A percentile compares a stretch with the other conserved stretches of the same genome.
phyloP scores from a whole-genome alignment of 345 rosid species.

The rapeseed (Brassica napus) region DNA sequence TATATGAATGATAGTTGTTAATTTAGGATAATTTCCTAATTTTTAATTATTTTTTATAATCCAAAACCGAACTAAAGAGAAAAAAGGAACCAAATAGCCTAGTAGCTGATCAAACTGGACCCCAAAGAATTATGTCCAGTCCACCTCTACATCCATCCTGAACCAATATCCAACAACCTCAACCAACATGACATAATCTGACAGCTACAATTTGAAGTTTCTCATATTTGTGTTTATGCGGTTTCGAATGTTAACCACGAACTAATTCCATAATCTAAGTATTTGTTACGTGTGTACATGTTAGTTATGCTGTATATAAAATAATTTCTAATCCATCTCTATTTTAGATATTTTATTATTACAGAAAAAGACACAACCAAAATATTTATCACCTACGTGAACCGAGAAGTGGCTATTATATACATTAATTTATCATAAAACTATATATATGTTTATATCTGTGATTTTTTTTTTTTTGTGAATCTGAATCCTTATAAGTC shows the following conservation, averaged over 20 bases:
- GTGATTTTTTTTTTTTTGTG: too few species aligned
- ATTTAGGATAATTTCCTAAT: neutral
- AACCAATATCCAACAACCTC: neutral
- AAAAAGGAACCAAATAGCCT: neutral
- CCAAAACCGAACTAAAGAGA: neutral
- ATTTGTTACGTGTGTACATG: neutral
- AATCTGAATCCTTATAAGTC: too few species aligned
- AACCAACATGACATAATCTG: neutral
- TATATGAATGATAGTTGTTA: neutral
- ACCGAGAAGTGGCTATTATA: too few species aligned
- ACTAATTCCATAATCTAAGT: too few species aligned
- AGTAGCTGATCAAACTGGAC: conserved; percentile 17
- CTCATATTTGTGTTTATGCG: too few species aligned
- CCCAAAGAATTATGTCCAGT: neutral
- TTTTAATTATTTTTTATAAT: neutral
- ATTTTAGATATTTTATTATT: too few species aligned
- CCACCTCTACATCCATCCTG: neutral
- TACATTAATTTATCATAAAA: too few species aligned
- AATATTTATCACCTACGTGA: too few species aligned
- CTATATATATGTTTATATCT: too few species aligned
- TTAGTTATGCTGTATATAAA: neutral
- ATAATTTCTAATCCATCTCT: too few species aligned
- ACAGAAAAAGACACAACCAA: too few species aligned
- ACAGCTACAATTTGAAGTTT: neutral
- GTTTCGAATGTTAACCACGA: too few species aligned